Conservation (phyloP, 1,284 basidiomycete genomes). For the Wallemia mellicola region DNA sequence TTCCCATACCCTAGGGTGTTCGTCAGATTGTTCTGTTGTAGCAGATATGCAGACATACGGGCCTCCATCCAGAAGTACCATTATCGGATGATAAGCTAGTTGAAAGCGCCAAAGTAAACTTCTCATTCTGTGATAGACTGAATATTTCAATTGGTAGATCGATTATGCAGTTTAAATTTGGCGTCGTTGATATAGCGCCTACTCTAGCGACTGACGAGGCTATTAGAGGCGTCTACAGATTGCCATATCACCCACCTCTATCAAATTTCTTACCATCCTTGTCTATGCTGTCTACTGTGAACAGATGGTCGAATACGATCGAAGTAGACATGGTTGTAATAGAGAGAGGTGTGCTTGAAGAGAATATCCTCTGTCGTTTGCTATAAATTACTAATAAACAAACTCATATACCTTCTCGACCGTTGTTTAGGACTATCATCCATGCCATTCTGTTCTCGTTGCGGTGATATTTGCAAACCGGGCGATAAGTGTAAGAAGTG, state of each 20-base stretch:
- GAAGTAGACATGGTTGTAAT: background rate
- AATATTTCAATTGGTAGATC: slow-evolving; percentile 5
- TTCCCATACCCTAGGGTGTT: slow-evolving; percentile 69
- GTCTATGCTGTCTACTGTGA: slow-evolving; percentile 54
- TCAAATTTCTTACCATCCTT: slow-evolving; percentile 91
- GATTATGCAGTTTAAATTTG: background rate
- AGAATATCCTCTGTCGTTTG: background rate
- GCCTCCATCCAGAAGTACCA: slow-evolving; percentile 40
- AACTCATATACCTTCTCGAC: background rate
- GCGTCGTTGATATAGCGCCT: background rate
- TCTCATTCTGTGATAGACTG: slow-evolving; percentile 3
- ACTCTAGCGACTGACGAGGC: slow-evolving; percentile 1
- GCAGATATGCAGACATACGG: slow-evolving; percentile 55
- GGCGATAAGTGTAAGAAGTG: background rate
- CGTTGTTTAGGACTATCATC: background rate
- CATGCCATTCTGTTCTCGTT: background rate
- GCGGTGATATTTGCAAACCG: background rate
- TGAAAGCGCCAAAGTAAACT: background rate
- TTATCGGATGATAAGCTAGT: slow-evolving; percentile 1
- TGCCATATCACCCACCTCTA: slow-evolving; percentile 30
- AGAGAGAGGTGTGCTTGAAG: background rate
- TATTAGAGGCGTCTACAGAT: slow-evolving; percentile 2
- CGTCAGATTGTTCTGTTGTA: slow-evolving; percentile 61
- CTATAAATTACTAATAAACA: background rate
- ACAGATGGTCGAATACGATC: slow-evolving; percentile 67